phyloP scores from a whole-genome alignment of 2,329 filamentous ascomycete species.

The Stachybotrys echinatus region DNA sequence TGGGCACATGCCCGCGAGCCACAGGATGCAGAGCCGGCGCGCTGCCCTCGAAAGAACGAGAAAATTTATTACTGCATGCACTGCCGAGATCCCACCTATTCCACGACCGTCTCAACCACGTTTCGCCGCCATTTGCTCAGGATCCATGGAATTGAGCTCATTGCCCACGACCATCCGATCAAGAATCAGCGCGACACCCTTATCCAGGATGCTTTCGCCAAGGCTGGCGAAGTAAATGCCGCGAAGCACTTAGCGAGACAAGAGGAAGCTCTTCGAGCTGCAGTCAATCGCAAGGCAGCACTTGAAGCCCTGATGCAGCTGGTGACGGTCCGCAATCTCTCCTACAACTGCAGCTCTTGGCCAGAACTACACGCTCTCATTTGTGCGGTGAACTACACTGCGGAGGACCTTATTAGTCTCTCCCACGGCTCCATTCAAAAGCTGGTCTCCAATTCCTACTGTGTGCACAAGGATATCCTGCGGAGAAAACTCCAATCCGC shows the following conservation, averaged over 20 bases:
- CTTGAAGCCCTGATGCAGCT: slow-evolving; percentile 4
- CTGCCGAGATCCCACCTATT: background rate
- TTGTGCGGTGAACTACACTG: slow-evolving; percentile 1
- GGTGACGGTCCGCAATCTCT: slow-evolving; percentile 5
- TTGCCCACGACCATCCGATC: background rate
- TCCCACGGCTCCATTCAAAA: slow-evolving; percentile 3
- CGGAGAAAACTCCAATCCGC: slow-evolving; percentile 3
- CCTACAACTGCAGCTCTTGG: slow-evolving; percentile 3
- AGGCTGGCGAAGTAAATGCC: slow-evolving; percentile 2
- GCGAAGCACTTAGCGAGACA: slow-evolving; percentile 1
- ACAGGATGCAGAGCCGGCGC: no score
- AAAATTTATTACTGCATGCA: slow-evolving; percentile 5
- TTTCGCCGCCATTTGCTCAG: slow-evolving; percentile 2
- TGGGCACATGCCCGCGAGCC: no score
- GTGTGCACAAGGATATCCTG: slow-evolving; percentile 6
- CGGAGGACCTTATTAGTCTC: slow-evolving; percentile 1
- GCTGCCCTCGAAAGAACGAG: background rate
- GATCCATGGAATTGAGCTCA: slow-evolving; percentile 1
- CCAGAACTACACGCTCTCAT: slow-evolving; percentile 2
- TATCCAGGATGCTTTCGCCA: slow-evolving; percentile 3
- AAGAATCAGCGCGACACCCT: slow-evolving; percentile 4
- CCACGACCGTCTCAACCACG: background rate
- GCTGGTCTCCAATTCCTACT: slow-evolving; percentile 5
- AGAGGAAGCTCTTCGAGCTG: slow-evolving; percentile 4
- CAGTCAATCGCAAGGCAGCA: slow-evolving; percentile 3